Evolutionary conservation across 495 filamentous ascomycete species (phyloP).

Genomic region (Extremus antarcticus): DNA sequence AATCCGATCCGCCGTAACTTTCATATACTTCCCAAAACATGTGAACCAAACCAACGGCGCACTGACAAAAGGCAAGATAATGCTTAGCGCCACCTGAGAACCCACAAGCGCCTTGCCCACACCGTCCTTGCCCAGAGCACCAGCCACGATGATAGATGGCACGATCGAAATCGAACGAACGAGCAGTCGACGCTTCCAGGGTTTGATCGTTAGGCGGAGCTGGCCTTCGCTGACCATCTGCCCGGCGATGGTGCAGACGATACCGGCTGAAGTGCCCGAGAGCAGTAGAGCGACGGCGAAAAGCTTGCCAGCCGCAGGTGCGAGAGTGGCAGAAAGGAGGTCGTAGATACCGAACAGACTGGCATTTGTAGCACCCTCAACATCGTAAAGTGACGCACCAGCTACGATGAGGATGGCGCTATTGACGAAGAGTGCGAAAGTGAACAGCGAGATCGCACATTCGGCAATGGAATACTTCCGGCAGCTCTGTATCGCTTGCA

Average conservation of each 20-base stretch:
- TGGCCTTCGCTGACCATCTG: conserved; percentile 78
- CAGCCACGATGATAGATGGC: conserved; percentile 72
- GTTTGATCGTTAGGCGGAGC: conserved; percentile 55
- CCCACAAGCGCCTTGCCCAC: conserved; percentile 64
- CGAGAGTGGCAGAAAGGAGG: conserved; percentile 58
- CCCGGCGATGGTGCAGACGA: conserved; percentile 74
- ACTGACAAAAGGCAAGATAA: conserved; percentile 70
- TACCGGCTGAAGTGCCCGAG: conserved; percentile 66
- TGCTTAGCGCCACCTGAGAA: conserved; percentile 68
- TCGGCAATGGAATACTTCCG: conserved; percentile 67
- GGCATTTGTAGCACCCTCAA: conserved; percentile 45
- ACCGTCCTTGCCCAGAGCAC: conserved; percentile 58
- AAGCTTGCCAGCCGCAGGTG: conserved; percentile 60
- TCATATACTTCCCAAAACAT: conserved; percentile 72
- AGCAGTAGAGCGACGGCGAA: conserved; percentile 69
- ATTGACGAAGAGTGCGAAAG: conserved; percentile 88
- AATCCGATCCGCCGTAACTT: conserved; percentile 32
- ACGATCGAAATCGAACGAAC: conserved; percentile 67
- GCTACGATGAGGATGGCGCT: conserved; percentile 82
- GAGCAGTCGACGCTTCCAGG: conserved; percentile 61
- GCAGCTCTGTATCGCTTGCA: conserved; percentile 65
- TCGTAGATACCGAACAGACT: conserved; percentile 75
- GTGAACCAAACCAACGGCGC: conserved; percentile 86
- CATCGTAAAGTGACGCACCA: conserved; percentile 61
- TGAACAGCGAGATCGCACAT: conserved; percentile 67